Base-by-base conservation (phyloP, 768 basidiomycete genomes). In the Stropharia rugosoannulata region DNA sequence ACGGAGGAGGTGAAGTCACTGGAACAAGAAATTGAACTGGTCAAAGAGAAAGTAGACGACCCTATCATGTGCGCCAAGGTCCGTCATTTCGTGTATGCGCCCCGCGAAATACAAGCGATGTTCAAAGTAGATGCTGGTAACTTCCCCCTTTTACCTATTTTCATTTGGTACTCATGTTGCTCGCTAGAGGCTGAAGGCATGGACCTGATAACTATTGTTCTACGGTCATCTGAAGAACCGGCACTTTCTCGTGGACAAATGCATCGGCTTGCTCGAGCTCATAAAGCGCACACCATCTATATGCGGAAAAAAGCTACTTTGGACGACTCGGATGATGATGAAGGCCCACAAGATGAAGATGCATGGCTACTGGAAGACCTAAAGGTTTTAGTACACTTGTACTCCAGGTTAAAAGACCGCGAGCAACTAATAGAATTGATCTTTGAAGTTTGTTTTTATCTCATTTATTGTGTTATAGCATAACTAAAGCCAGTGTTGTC, bases 301-400 rank as follows among this genome's bases (percentile, higher is more conserved):
- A 62, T 84, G 61, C 77, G 74, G 49, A 73, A 85, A 51, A 81
- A 80, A 41, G 83, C 82, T 49, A 70, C 76, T 5, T 64, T 89
- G 51, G 78, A 77, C 18, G 93, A 95, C 67, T 97, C 95, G 2
- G 95, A 95, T 62, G 91, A 94, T 64, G 93, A 97, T 55, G 89
- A 95, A 38, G 96, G 95, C 0, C 95, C 96, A 1, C 81, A 85
- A 54, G 87, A 95, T 65, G 97, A 99, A 44, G 95, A 97, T 64
- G 96, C 90, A 7, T 99, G 97, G 97, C 71, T 99, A 32, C 90
- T 90, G 59, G 96, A 98, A 69, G 97, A 99, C 69, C 73, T 98
- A 51, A 84, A 82, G 58, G 77, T 97, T 16, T 79, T 97, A 39
- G 78, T 89, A 10, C 83, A 87, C 67, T 70, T 98, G 16, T 90